Evolutionary conservation across 2,329 filamentous ascomycete species (phyloP), one percentile per base, ranked within the genome.

Genomic region (Orbilia quercus): DNA sequence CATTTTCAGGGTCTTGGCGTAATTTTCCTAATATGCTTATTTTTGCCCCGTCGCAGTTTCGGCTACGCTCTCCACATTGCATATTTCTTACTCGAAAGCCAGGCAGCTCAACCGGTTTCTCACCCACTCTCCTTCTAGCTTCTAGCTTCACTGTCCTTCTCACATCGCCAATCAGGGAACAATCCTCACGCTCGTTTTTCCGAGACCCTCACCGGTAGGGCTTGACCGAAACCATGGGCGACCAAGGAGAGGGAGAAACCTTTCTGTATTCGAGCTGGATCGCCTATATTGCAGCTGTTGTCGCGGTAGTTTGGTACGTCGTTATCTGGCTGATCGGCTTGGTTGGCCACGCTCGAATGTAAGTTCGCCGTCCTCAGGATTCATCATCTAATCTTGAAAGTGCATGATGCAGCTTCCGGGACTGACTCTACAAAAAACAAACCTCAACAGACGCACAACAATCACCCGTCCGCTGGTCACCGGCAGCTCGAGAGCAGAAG

Each of bases 341-440:
- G 44, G 82, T 89, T 77, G 88, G 88, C 55, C 85, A 86, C 78
- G 80, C 82, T 58, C 86, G 88, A 79, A 81, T 89, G 87, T 88
- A 82, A 77, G 82, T 76, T 53, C 38, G 53, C 31, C 53, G 53
- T 58, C 40, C 36, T 22, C 12, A 42, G 16, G 12, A n/a, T n/a
- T n/a, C 28, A 23, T 18, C 22, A 31, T 11, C 14, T 28, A 14
- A n/a, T 2, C 5, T 9, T 2, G 16, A 11, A 28, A 31, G 28
- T 31, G 9, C 28, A 31, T 31, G 5, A 5, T 42, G n/a, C 3
- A 42, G 38, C 38, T n/a, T 42, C n/a, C 5, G 38, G 12, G 11
- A 12, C 38, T 42, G 36, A 45, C 25, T 51, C 45, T 62, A 53
- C 28, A 38, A 55, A 22, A 36, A 55, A 12, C 40, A 16, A 6